Evolutionary conservation across 257 asterid genomes (phyloP), one percentile per base, ranked within the genome.

Genomic region (Forsythia suspensa): DNA sequence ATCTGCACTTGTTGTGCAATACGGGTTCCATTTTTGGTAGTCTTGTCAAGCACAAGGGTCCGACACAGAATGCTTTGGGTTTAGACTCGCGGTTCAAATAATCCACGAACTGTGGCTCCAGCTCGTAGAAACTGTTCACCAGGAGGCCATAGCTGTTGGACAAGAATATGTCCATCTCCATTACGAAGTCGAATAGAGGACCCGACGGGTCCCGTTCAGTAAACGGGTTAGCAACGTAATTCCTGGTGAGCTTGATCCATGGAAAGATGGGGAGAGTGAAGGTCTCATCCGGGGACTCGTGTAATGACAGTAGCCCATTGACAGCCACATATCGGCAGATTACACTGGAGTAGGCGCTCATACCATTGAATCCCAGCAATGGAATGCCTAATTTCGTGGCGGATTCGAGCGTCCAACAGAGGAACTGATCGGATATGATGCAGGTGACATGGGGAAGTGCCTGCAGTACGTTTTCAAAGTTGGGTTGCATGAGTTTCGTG

Each of bases 401-500:
- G 0, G 97, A 81, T 3, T 86, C 80, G 0, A 85, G 40, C 7
- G 98, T 92, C 97, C 98, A 94, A 7, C 52, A 65, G 16, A 92
- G 88, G 76, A 94, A 94, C 8, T 88, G 95, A 68, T 94, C 98
- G 0, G 97, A 82, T 0, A 94, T 72, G 72, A 94, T 77, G 74
- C 91, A 91, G 18, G 68, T 75, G 7, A 90, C 82, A 0, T 78
- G 73, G 0, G 82, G 77, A 24, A 78, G 82, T 75, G 43, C 44
- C 21, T 72, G 24, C 2, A 92, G 80, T 34, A 80, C 87, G 15
- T 68, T 42, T 18, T 94, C 97, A 15, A 94, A 94, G 57, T 80
- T 43, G 4, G 91, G 88, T 66, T 87, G 86, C 93, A 94, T 88
- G 8, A 48, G 84, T 51, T 85, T 79, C 0, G 84, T 52, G 57